A percentile compares a stretch with the other conserved stretches of the same genome.
These are phyloP conservation scores for Trichophyton rubrum DNA, from an alignment of 2,329 filamentous ascomycete species.

Conservation along the genomic window DNA sequence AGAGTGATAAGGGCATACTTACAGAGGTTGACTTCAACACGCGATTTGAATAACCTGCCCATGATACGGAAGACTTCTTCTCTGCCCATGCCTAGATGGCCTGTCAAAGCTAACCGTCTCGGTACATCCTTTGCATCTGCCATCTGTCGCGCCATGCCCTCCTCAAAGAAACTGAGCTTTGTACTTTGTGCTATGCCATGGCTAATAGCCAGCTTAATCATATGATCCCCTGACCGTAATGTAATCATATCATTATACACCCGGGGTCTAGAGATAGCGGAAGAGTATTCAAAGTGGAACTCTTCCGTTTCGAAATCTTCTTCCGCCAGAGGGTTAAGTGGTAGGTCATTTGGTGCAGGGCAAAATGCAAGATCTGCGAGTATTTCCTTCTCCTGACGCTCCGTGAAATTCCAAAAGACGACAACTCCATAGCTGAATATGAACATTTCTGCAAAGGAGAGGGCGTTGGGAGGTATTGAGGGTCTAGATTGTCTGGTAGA, in stretches of 20 bases:
- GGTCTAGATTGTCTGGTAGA: background rate
- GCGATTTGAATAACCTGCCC: slow-evolving; percentile 78
- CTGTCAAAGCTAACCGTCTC: slow-evolving; percentile 75
- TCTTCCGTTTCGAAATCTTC: slow-evolving; percentile 95
- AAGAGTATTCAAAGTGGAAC: slow-evolving; percentile 95
- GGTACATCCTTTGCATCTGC: slow-evolving; percentile 83
- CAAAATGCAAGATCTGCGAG: slow-evolving; percentile 90
- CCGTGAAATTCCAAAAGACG: slow-evolving; percentile 98
- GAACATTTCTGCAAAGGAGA: slow-evolving; percentile 87
- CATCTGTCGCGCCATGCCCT: slow-evolving; percentile 92
- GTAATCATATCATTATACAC: slow-evolving; percentile 99
- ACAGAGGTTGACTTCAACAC: slow-evolving; percentile 97
- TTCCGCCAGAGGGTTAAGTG: slow-evolving; percentile 68
- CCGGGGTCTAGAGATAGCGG: slow-evolving; percentile 69
- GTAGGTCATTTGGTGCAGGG: slow-evolving; percentile 46
- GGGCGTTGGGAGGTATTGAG: slow-evolving; percentile 52
- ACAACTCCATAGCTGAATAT: slow-evolving; percentile 95
- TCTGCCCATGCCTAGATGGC: slow-evolving; percentile 78
- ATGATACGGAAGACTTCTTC: slow-evolving; percentile 88
- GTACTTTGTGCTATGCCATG: slow-evolving; percentile 97
- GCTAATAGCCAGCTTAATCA: slow-evolving; percentile 97
- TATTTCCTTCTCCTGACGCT: slow-evolving; percentile 90
- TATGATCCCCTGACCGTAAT: slow-evolving; percentile 83
- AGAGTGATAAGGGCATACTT: slow-evolving; percentile 34
- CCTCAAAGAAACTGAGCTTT: slow-evolving; percentile 90